Evolutionary conservation across 768 basidiomycete species (phyloP).

Genomic region (Tulasnella sp.): DNA sequence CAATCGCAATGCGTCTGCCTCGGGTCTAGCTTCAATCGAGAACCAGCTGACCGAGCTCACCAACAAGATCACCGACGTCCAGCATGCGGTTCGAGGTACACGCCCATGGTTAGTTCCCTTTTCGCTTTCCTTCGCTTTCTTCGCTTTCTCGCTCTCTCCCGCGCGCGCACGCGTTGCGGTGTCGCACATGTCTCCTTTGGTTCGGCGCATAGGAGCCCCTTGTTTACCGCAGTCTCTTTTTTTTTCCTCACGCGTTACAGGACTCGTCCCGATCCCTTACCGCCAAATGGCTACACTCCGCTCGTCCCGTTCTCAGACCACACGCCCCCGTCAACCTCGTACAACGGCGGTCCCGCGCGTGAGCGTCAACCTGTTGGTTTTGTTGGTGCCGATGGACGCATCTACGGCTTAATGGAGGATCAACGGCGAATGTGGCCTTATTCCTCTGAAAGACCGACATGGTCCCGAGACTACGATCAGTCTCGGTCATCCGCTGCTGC

Average conservation of each 20-base stretch:
- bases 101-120: conserved; percentile 12
- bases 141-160: too few relatives aligned
- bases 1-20: conserved; percentile 12
- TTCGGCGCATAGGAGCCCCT: conserved; percentile 8
- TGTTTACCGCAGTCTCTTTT: conserved; percentile 9
- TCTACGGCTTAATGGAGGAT: conserved; percentile 21
- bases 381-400: conserved; percentile 14
- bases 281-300: conserved; percentile 4
- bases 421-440: conserved; percentile 19
- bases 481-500: conserved; percentile 17
- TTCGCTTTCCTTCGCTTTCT: neutral
- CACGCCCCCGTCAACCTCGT: conserved; percentile 7
- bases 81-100: conserved; percentile 10
- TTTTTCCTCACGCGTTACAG: neutral
- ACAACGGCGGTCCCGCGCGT: neutral
- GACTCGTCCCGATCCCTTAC: conserved; percentile 10
- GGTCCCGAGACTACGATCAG: conserved; percentile 19
- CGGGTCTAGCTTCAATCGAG: conserved; percentile 9
- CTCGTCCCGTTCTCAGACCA: conserved; percentile 6
- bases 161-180: neutral
- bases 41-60: conserved; percentile 14
- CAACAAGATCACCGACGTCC: conserved; percentile 14
- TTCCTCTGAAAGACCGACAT: conserved; percentile 8
- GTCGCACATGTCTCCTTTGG: conserved; percentile 3
- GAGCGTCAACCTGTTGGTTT: conserved; percentile 6